Evolutionary conservation across 306 rosid genomes (phyloP).

Genomic region (Prunus mira): DNA sequence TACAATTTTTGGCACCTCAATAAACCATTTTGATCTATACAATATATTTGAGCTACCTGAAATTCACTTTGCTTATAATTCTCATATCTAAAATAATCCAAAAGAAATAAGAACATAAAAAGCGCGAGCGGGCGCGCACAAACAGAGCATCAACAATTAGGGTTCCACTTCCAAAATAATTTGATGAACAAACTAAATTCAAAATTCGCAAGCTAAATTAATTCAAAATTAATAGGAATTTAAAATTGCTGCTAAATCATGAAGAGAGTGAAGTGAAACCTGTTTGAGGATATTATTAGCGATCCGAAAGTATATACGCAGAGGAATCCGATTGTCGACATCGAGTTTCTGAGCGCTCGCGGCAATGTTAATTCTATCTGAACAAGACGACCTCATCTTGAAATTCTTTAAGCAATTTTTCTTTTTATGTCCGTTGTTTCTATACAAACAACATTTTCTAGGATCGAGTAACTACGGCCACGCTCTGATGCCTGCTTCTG

Average conservation of each 20-base stretch:
- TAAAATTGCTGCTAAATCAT: neutral
- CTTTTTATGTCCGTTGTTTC: conserved; percentile 12
- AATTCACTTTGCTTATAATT: neutral
- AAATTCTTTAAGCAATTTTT: neutral
- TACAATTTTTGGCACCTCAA: neutral
- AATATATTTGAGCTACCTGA: neutral
- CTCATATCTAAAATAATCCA: neutral
- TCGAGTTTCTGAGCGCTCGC: conserved; percentile 63
- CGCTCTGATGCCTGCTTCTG: conserved; percentile 10
- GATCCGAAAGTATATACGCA: conserved; percentile 74
- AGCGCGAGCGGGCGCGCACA: too few relatives aligned
- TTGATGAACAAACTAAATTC: neutral
- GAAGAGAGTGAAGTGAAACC: conserved; percentile 38
- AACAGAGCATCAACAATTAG: neutral
- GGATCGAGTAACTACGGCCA: conserved; percentile 12
- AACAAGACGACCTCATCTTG: conserved; percentile 56
- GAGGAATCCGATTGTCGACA: conserved; percentile 77
- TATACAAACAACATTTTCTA: conserved; percentile 18
- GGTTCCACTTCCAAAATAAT: neutral
- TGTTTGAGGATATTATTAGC: conserved; percentile 85
- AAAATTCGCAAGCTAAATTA: neutral
- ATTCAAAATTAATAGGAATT: neutral
- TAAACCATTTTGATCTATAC: neutral
- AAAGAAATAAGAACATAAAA: neutral
- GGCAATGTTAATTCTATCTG: conserved; percentile 64